Evolutionary conservation across 2,329 filamentous ascomycete species (phyloP), one percentile per base, ranked within the genome.

Genomic region (Fusarium ramigenum): DNA sequence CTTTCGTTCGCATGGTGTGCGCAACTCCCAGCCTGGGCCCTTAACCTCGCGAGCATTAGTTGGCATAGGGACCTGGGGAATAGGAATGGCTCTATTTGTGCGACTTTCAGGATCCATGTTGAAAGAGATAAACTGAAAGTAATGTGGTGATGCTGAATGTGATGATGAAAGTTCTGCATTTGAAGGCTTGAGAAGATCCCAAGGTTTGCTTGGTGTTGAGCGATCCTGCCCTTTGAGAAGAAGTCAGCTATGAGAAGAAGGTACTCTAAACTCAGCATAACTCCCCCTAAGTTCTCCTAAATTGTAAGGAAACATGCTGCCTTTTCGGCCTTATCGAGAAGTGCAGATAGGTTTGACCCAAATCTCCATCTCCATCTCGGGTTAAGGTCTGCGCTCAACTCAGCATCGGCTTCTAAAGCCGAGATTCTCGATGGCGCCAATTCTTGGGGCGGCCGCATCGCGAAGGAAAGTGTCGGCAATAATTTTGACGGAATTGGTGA

Each of bases 391-490:
- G 28, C 34, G 12, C 16, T 23, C 11, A 14, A 28, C 7, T 21
- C 14, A 32, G 7, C 23, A 23, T 68, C 66, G 66, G 66, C 32
- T 61, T 57, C 19, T 19, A 9, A 62, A 67, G 37, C 66, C 66
- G 66, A 63, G 28, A 30, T 6, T 19, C n/a, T 19, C 7, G 30
- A 50, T 10, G 2, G 47, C n/a, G 47, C 11, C 6, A 34, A 52
- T 19, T 34, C 6, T 25, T 52, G 4, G 4, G n/a, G 47, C 30
- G 30, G 16, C n/a, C n/a, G 47, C n/a, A 50, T 50, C 30, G 23
- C n/a, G 11, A 34, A 50, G 47, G 47, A 19, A 23, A 23, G 30
- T 5, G 11, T 4, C 11, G n/a, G 47, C 15, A 8, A 23, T 4
- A 8, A 10, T 6, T 18, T 18, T 19, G 16, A 25, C 4, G 30